These are phyloP conservation scores for Flaveria sonorensis DNA, from an alignment of 129 eudicot species.

Conservation along the genomic window DNA sequence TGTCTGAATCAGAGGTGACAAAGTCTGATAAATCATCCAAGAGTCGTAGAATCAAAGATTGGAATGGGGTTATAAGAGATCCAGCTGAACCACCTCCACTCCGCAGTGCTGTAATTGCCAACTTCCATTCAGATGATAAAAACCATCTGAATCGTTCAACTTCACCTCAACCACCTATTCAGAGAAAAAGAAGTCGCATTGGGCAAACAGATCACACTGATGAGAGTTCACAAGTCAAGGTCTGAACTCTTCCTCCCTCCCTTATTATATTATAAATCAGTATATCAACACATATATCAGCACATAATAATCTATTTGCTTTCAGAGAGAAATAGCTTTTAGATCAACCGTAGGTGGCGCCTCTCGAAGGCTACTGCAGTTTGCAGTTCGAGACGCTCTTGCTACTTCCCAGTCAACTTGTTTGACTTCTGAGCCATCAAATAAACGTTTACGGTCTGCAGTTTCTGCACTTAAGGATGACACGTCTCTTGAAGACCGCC, in stretches of 20 bases:
- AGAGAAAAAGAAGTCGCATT: conserved; percentile 64
- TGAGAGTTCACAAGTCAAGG: conserved; percentile 55
- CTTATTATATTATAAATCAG: not conserved
- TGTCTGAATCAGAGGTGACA: conserved; percentile 45
- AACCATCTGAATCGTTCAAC: conserved; percentile 38
- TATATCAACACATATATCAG: not conserved
- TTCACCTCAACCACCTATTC: conserved; percentile 49
- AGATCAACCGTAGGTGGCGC: conserved; percentile 49
- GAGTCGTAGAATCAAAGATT: conserved; percentile 53
- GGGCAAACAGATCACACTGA: conserved; percentile 59
- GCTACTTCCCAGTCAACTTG: conserved; percentile 58
- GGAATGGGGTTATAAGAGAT: conserved; percentile 58
- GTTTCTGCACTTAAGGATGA: conserved; percentile 58
- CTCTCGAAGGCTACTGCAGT: conserved; percentile 79
- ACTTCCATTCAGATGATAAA: conserved; percentile 35
- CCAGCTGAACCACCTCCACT: conserved; percentile 58
- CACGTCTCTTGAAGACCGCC: conserved; percentile 36
- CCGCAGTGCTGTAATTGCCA: conserved; percentile 49
- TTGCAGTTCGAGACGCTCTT: conserved; percentile 93
- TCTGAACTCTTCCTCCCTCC: conserved; percentile 18
- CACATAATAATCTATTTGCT: conserved; percentile 26
- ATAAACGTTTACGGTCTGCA: conserved; percentile 82
- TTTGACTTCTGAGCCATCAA: conserved; percentile 60
- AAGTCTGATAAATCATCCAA: conserved; percentile 36
- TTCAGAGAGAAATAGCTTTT: conserved; percentile 57